Evolutionary conservation across 2,329 filamentous ascomycete genomes (phyloP).

Genomic region (Coleophoma cylindrospora): DNA sequence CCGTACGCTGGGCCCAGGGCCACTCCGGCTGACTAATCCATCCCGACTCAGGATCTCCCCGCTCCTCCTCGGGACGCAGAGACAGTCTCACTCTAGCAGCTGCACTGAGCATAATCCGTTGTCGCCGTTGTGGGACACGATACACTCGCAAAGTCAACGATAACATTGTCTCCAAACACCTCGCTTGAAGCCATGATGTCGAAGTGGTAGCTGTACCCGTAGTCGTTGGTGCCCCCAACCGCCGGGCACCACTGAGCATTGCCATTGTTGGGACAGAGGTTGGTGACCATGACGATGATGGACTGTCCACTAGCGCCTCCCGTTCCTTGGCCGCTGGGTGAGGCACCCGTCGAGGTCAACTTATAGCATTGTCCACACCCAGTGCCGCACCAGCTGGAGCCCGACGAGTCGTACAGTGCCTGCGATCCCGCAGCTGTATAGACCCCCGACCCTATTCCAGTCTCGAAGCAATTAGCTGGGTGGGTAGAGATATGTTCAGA

Average conservation of each 20-base stretch:
- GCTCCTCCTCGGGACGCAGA: background rate
- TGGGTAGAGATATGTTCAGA: background rate
- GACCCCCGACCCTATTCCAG: constrained; percentile 4
- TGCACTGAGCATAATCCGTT: background rate
- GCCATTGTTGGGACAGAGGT: constrained; percentile 29
- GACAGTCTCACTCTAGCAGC: background rate
- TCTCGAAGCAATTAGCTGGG: background rate
- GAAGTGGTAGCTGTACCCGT: constrained; percentile 31
- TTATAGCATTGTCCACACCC: constrained; percentile 25
- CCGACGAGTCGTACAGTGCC: constrained; percentile 13
- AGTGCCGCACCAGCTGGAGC: constrained; percentile 21
- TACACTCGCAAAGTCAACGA: constrained; percentile 28
- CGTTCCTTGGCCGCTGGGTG: constrained; percentile 16
- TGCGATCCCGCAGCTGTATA: constrained; percentile 23
- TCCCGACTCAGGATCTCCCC: background rate
- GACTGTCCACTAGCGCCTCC: constrained; percentile 17
- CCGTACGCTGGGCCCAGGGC: no score
- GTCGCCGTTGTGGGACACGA: constrained; percentile 17
- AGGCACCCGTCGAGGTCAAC: constrained; percentile 21
- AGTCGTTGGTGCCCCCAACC: constrained; percentile 25
- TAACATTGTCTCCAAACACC: constrained; percentile 28
- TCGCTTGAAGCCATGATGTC: constrained; percentile 29
- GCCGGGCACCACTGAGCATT: constrained; percentile 30
- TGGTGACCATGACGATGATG: constrained; percentile 28
- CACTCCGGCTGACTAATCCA: no score